A percentile compares a stretch with the other conserved stretches of the same genome.
These are phyloP conservation scores for Alternaria rosae DNA, from an alignment of 2,329 filamentous ascomycete species.

Conservation along the genomic window DNA sequence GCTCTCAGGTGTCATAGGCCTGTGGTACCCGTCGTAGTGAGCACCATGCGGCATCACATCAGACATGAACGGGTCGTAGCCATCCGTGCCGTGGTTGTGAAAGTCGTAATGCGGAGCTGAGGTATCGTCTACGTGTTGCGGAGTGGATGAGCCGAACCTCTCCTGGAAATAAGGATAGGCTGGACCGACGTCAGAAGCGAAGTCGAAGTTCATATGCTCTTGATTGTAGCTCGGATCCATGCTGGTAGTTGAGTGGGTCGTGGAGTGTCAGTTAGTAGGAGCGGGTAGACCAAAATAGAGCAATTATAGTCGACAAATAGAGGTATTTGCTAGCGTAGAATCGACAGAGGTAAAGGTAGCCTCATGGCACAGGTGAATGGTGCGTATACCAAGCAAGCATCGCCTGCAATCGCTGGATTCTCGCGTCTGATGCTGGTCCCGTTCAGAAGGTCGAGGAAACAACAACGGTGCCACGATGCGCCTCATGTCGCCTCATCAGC, in stretches of 20 bases:
- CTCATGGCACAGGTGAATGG: not conserved
- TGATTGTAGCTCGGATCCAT: slow-evolving; percentile 1
- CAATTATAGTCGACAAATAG: not conserved
- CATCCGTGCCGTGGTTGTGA: not conserved
- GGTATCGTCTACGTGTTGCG: not conserved
- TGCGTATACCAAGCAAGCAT: not conserved
- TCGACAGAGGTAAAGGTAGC: not conserved
- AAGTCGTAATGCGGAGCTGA: not conserved
- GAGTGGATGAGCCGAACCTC: not conserved
- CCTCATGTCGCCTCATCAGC: not conserved
- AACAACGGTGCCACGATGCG: not conserved
- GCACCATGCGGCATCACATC: not conserved
- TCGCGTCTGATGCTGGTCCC: not conserved
- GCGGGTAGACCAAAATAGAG: not conserved
- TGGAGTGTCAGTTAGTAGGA: not conserved
- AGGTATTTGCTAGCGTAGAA: not conserved
- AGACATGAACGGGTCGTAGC: not conserved
- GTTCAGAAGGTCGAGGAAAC: not conserved
- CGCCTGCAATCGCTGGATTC: not conserved
- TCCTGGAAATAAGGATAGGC: not conserved
- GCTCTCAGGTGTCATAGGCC: not conserved
- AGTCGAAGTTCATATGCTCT: not conserved
- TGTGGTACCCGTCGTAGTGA: not conserved
- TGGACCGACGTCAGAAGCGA: not conserved
- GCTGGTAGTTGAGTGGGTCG: not conserved